Evolutionary conservation across 768 basidiomycete species (phyloP), one percentile per base, ranked within the genome.

Genomic region (Leccinum sublutescens): DNA sequence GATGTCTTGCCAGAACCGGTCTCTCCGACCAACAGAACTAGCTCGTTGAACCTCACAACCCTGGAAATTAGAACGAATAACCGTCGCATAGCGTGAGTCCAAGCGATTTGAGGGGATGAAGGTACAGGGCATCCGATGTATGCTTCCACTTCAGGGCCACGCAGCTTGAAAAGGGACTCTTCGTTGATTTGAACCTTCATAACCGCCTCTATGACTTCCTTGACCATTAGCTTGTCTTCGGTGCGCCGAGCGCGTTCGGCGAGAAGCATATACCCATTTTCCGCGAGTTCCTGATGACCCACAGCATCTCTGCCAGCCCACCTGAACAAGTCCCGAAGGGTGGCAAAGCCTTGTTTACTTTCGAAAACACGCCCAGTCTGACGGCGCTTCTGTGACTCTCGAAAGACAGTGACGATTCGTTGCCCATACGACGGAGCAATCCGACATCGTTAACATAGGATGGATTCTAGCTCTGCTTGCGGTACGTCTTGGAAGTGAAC

Each of bases 1-100:
- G 96, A 97, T 0, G 97, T 99, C 76, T 99, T 99, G 15, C 97
- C 97, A 4, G 90, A 91, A 14, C 97, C 97, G 0, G 97, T 98
- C 74, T 98, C 96, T 0, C 97, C 97, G 14, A 99, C 96, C 29
- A 99, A 82, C n/a, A 98, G 79, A 48, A 98, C 88, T 0, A 97
- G 97, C 69, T 99, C 97, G 67, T 96, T 90, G 75, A 89, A 92
- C 50, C 83, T 85, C 52, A 98, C 74, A 3, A 94, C 95, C n/a
- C 90, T 84, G 27, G 87, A 83, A 27, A 95, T 84, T 25, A 99
- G 79, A 47, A 87, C 79, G 74, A 93, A 96, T 1, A 98, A 78
- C 10, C 95, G 84, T 67, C 89, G 90, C 91, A 97, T 97, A 2
- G 95, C 92, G 25, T 78, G 82, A 0, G 97, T 98, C 97, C 96